phyloP scores from a whole-genome alignment of 1,284 basidiomycete species.

The Acaromyces ingoldii region DNA sequence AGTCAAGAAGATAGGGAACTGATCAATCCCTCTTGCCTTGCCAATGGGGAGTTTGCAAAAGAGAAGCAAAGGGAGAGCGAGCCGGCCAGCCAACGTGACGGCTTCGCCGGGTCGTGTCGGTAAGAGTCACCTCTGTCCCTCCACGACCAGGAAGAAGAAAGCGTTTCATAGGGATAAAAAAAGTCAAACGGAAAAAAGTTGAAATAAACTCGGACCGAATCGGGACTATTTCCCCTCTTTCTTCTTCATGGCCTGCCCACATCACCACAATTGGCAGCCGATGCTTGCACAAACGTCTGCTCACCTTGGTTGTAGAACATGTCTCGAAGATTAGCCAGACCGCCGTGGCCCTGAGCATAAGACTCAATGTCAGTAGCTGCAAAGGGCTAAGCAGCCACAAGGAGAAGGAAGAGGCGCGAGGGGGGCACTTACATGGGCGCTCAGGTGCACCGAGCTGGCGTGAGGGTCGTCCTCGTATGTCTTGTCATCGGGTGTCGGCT shows the following conservation, averaged over 20 bases:
- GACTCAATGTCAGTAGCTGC: neutral
- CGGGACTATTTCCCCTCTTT: neutral
- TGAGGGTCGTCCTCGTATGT: constrained; percentile 27
- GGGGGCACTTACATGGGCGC: constrained; percentile 2
- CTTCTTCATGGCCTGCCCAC: constrained; percentile 7
- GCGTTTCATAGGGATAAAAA: constrained; percentile 16
- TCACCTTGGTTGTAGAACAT: constrained; percentile 44
- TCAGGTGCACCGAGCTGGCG: constrained; percentile 26
- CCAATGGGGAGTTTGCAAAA: no score
- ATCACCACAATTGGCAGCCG: neutral
- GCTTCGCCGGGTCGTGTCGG: neutral
- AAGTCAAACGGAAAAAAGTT: constrained; percentile 13
- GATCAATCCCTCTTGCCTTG: no score
- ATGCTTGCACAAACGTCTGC: constrained; percentile 6
- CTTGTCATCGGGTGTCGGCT: constrained; percentile 33
- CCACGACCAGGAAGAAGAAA: neutral
- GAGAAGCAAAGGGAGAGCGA: no score
- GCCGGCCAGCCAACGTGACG: no score
- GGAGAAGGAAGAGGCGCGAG: neutral
- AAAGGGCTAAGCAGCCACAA: neutral
- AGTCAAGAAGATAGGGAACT: no score
- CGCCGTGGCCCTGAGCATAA: constrained; percentile 13
- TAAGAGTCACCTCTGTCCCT: neutral
- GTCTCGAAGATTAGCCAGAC: constrained; percentile 40
- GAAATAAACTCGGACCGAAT: no score